Percentiles rank a stretch among this genome's conserved stretches.
Evolutionary conservation across 345 rosid species (phyloP).

Genomic region (Hibiscus tridactylites): DNA sequence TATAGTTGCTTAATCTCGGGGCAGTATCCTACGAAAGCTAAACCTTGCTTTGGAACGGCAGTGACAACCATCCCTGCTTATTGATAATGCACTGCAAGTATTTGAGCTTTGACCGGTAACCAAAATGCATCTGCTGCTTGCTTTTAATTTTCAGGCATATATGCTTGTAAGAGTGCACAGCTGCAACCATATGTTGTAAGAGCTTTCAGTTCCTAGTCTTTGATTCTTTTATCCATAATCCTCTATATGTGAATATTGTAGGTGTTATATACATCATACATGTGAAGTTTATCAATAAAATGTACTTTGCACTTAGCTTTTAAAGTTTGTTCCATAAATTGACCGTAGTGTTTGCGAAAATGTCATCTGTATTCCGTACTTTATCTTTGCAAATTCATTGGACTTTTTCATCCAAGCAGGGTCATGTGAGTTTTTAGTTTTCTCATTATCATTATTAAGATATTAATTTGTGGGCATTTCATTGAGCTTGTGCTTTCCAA

Average conservation of each 20-base stretch:
- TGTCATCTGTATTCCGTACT: neutral
- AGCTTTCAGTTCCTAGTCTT: constrained; percentile 32
- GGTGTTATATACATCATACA: constrained; percentile 30
- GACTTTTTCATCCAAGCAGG: neutral
- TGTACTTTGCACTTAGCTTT: constrained; percentile 17
- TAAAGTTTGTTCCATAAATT: neutral
- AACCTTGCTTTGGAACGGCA: constrained; percentile 14
- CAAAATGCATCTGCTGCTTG: constrained; percentile 41
- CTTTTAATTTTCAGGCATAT: constrained; percentile 35
- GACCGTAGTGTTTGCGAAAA: neutral
- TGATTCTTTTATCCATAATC: constrained; percentile 19
- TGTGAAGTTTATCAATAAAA: constrained; percentile 21
- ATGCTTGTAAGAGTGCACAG: constrained; percentile 35
- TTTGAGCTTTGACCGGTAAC: constrained; percentile 11
- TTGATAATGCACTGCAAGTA: constrained; percentile 7
- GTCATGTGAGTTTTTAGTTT: neutral
- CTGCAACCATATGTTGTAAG: constrained; percentile 28
- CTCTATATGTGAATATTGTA: constrained; percentile 49
- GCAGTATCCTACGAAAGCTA: constrained; percentile 18
- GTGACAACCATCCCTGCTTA: constrained; percentile 3
- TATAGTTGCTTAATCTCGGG: constrained; percentile 12
- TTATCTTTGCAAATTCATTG: neutral
- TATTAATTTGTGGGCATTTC: neutral
- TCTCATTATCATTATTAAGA: neutral
- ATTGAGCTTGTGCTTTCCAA: neutral